Percentiles rank a stretch among this genome's conserved stretches.
phyloP scores from a whole-genome alignment of 352 stramenopile genomes.

The Phytophthora multivora region DNA sequence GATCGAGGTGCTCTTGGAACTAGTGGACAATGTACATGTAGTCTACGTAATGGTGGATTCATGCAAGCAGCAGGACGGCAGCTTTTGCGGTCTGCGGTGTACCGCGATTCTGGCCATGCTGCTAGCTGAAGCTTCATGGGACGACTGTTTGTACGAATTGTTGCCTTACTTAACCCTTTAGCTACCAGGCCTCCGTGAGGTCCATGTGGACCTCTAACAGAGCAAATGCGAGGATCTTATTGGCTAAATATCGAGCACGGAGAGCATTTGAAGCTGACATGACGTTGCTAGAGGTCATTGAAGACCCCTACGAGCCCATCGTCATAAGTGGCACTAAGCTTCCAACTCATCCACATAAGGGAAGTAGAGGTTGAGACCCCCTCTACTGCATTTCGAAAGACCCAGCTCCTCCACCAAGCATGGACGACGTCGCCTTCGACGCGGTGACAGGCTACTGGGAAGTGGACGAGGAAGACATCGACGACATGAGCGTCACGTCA shows the following conservation, averaged over 20 bases:
- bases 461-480: not conserved
- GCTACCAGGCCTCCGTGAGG: too few relatives aligned
- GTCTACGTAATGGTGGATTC: constrained; percentile 2
- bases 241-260: not conserved
- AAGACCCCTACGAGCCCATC: not conserved
- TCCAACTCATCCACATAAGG: not conserved
- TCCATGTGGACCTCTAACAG: not conserved
- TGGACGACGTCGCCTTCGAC: not conserved
- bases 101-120: not conserved
- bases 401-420: not conserved
- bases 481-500: not conserved
- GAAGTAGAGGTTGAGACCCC: not conserved
- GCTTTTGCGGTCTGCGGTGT: constrained; percentile 11
- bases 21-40: not conserved
- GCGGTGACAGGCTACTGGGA: not conserved
- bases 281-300: not conserved
- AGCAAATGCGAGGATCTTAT: not conserved
- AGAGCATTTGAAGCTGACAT: not conserved
- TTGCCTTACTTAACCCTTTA: constrained; percentile 3
- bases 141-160: not conserved
- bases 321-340: not conserved
- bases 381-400: not conserved
- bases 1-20: not conserved
- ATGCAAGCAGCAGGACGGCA: constrained; percentile 10
- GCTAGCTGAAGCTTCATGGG: not conserved